Base-by-base conservation (phyloP, 2,329 filamentous ascomycete genomes). In the Penicillium aurantiogriseum region DNA sequence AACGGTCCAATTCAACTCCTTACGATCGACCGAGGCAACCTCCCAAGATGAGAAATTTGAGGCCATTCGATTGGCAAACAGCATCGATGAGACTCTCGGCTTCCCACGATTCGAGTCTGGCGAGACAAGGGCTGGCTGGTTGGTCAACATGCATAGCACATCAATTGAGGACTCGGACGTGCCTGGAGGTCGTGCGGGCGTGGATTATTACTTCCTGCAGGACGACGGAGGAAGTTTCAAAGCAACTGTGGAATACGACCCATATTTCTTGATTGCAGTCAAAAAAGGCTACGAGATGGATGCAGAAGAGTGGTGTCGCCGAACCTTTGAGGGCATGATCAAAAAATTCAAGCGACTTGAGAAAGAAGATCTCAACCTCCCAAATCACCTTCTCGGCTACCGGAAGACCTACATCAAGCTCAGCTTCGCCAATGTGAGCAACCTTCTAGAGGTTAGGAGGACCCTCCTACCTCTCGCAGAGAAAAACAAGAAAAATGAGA, bases 151-250 rank as follows among this genome's bases (percentile, higher is more conserved):
- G 79, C 91, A 96, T 72, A 87, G 92, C 39, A 97, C 94, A 0
- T 86, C 87, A 13, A 83, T 99, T 45, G 80, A 96, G 74, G 93
- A 97, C 71, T 84, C 92, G 17, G 90, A 91, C 66, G 83, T 90
- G 45, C 88, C 89, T 1, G 90, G 91, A 58, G 94, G 94, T 38
- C 87, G 91, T 63, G 89, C 94, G 1, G 94, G 91, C 9, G 86
- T 99, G 56, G 94, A 99, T 77, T 97, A 92, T 77, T 99, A 97
- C 80, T 99, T 99, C 76, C 88, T 99, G 58, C 90, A 92, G 68
- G 90, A 93, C 57, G 90, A 96, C 56, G 86, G 91, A 15, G 85
- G 88, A 48, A 93, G 89, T 5, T 99, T 99, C 83, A 99, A 99
- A 74, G 92, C 94, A 11, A 97, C 92, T 0, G 79, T 99, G 63